A percentile compares a stretch with the other conserved stretches of the same genome.
phyloP scores from a whole-genome alignment of 169 alveolate species.

The Eimeria necatrix region DNA sequence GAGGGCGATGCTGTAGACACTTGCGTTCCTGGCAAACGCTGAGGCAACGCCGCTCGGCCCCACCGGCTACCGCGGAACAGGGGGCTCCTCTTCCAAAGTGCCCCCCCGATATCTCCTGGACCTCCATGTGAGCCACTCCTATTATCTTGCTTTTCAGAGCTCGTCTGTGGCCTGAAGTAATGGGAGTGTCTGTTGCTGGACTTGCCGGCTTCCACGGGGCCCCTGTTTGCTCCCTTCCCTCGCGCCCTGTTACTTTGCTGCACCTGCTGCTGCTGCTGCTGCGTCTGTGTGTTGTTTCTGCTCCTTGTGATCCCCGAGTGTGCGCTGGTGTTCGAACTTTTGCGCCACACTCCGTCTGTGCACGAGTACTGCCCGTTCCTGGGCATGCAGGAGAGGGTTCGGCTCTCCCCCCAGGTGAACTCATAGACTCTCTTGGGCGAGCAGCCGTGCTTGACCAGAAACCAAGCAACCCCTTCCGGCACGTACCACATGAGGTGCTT shows the following conservation, averaged over 20 bases:
- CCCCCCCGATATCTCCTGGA: no score
- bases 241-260: background rate
- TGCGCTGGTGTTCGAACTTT: background rate
- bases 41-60: no score
- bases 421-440: conserved; percentile 44
- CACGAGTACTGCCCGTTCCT: conserved; percentile 58
- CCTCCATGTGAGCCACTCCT: no score
- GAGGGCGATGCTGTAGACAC: no score
- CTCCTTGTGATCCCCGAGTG: no score
- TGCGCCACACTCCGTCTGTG: conserved; percentile 68
- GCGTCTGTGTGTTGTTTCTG: background rate
- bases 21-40: no score
- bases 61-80: no score
- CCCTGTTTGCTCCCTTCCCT: background rate
- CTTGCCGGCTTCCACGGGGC: no score
- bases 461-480: conserved; percentile 75
- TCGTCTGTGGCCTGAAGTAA: no score
- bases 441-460: conserved; percentile 73
- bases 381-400: conserved; percentile 50
- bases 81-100: no score
- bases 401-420: conserved; percentile 76
- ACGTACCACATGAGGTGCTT: conserved; percentile 53
- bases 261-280: background rate
- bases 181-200: no score
- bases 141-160: no score